phyloP scores from a whole-genome alignment of 2,329 filamentous ascomycete species.

The Conoideocrella luteorostrata region DNA sequence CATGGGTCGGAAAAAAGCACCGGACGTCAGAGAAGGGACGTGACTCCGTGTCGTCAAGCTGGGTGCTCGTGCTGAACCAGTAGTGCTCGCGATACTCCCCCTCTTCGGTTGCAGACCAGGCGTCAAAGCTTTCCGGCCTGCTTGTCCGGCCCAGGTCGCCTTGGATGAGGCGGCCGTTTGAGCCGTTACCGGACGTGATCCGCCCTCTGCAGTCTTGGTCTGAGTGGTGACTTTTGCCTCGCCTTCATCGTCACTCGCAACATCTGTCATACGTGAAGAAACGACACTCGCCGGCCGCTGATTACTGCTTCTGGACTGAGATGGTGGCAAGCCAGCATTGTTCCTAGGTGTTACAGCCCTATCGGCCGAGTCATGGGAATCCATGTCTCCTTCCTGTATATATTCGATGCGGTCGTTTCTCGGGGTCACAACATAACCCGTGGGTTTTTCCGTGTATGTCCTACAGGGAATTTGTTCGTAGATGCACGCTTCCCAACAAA shows the following conservation, averaged over 20 bases:
- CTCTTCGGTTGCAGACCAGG: slow-evolving; percentile 39
- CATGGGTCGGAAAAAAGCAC: slow-evolving; percentile 94
- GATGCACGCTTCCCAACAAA: not conserved
- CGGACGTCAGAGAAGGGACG: slow-evolving; percentile 80
- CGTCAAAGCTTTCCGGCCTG: slow-evolving; percentile 45
- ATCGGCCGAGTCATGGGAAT: slow-evolving; percentile 27
- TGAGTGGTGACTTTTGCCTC: slow-evolving; percentile 28
- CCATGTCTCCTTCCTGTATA: slow-evolving; percentile 23
- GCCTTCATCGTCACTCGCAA: slow-evolving; percentile 50
- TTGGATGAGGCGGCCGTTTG: slow-evolving; percentile 38
- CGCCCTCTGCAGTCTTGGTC: slow-evolving; percentile 33
- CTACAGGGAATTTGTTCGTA: not conserved
- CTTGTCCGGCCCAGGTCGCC: slow-evolving; percentile 46
- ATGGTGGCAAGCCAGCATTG: slow-evolving; percentile 31
- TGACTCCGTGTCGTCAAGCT: slow-evolving; percentile 76
- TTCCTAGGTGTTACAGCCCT: slow-evolving; percentile 31
- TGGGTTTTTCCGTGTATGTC: not conserved
- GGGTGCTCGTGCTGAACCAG: slow-evolving; percentile 40
- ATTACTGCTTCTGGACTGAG: slow-evolving; percentile 26
- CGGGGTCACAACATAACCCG: slow-evolving; percentile 15
- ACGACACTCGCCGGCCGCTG: slow-evolving; percentile 57
- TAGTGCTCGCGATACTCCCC: slow-evolving; percentile 35
- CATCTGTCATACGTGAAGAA: slow-evolving; percentile 66
- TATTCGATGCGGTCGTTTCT: not conserved
- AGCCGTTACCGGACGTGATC: slow-evolving; percentile 49